phyloP scores from a whole-genome alignment of 345 rosid genomes.

The Hibiscus mutabilis region DNA sequence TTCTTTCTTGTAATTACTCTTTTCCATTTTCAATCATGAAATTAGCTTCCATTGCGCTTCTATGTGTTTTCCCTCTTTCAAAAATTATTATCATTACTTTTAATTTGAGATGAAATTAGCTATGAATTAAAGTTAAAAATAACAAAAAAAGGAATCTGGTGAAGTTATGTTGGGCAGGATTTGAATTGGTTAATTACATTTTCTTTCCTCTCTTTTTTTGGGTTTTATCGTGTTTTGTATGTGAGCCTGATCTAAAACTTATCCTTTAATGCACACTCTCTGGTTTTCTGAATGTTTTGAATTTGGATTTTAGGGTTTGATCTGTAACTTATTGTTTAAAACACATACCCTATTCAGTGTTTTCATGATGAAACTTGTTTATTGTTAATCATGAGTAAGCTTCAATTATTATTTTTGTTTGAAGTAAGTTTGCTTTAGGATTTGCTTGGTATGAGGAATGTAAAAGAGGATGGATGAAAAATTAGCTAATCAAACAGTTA shows the following conservation, averaged over 20 bases:
- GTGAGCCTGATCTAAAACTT: background rate
- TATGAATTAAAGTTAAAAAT: background rate
- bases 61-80: background rate
- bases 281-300: background rate
- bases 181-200: background rate
- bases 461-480: too few species aligned
- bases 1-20: background rate
- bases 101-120: background rate
- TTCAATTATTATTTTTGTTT: background rate
- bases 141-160: background rate
- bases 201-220: background rate
- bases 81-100: background rate
- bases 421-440: background rate
- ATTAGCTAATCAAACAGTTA: too few species aligned
- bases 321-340: background rate
- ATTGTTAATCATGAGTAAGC: background rate
- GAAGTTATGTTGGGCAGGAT: background rate
- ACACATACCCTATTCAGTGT: background rate
- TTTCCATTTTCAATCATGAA: background rate
- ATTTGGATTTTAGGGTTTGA: slow-evolving; percentile 39
- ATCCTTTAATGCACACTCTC: background rate
- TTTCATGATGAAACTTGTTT: background rate
- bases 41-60: background rate
- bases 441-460: too few species aligned
- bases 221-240: background rate